phyloP scores from a whole-genome alignment of 352 stramenopile genomes.

The Phytophthora pinifolia region DNA sequence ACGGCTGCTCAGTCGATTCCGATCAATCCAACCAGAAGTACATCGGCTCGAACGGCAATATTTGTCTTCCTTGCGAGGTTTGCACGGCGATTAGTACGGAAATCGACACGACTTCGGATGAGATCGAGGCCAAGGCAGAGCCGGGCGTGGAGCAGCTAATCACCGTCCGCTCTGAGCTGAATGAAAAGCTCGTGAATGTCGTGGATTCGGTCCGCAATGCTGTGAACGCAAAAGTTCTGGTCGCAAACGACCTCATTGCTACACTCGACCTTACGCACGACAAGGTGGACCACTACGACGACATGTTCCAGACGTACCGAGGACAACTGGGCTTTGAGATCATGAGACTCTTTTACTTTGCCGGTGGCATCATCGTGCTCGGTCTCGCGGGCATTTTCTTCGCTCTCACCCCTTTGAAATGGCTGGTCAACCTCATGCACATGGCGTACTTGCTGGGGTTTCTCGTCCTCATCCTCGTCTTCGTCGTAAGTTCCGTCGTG shows the following conservation, averaged over 20 bases:
- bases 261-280: constrained; percentile 29
- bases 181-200: constrained; percentile 36
- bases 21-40: constrained; percentile 17
- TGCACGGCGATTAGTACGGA: constrained; percentile 38
- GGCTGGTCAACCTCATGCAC: constrained; percentile 63
- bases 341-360: constrained; percentile 50
- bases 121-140: constrained; percentile 47
- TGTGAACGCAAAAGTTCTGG: constrained; percentile 37
- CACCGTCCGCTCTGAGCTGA: constrained; percentile 34
- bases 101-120: constrained; percentile 19
- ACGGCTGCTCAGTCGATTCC: constrained; percentile 27
- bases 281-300: constrained; percentile 33
- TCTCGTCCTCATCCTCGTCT: constrained; percentile 55
- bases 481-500: constrained; percentile 49
- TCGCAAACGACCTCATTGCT: constrained; percentile 22
- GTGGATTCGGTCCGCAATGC: constrained; percentile 32
- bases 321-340: constrained; percentile 32
- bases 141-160: constrained; percentile 33
- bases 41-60: constrained; percentile 16
- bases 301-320: constrained; percentile 41
- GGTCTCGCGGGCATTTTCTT: constrained; percentile 61
- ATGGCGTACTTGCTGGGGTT: constrained; percentile 64
- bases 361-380: constrained; percentile 38
- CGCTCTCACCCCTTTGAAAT: constrained; percentile 47
- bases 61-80: constrained; percentile 54